Base-by-base conservation (phyloP, 2,329 filamentous ascomycete genomes). In the Nemania sp. region DNA sequence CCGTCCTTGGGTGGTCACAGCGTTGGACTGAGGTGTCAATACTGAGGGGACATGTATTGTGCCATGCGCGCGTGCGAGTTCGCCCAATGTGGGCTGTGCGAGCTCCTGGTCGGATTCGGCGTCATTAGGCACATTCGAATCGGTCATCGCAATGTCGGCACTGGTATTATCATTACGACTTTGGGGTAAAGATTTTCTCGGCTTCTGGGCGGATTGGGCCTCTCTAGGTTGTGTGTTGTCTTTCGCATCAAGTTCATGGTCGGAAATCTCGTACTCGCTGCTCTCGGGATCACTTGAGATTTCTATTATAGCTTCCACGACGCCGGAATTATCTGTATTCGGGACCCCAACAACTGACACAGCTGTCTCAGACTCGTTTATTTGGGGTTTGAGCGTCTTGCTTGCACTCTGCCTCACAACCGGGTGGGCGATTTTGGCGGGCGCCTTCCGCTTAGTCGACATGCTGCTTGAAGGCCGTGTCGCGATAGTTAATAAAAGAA, bases 21-120 rank as follows among this genome's bases (percentile, higher is more conserved):
- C 70, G 15, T 79, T 75, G 45, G 79, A 73, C 69, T 81, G 75
- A 20, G 76, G 75, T 79, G 86, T 80, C 75, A 88, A 84, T 76
- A 90, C 83, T 54, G 88, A 85, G 51, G 89, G 82, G 6, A 97
- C 93, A 73, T 97, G 92, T 74, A 97, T 91, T 57, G 91, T 87
- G 71, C 92, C 90, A 66, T 89, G 86, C 64, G 90, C 89, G 73
- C 90, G 91, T 49, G 97, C 85, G 53, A 97, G 88, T 77, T 98
- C 95, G 74, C 94, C 95, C 78, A 98, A 97, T 0, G 93, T 93
- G 2, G 93, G 92, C 32, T 82, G 83, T 20, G 82, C 80, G 5
- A 80, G 81, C 63, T 88, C 84, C 52, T 81, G 82, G 66, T 87
- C 85, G 38, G 83, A 83, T 35, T 79, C 80, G 49, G 75, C 77